Evolutionary conservation across 345 rosid genomes (phyloP).

Genomic region (Pistacia atlantica): DNA sequence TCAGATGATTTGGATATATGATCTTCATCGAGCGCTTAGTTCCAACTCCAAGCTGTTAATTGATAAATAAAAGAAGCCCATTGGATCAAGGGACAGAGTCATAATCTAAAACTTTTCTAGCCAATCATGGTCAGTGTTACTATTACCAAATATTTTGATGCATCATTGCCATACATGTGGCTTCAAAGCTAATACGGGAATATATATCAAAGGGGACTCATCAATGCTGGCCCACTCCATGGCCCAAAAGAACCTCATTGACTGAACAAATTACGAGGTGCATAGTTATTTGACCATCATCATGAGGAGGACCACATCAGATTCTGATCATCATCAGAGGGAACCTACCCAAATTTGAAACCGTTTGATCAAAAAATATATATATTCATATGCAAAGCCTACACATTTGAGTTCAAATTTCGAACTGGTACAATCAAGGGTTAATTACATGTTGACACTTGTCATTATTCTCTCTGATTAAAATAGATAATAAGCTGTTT

Average conservation of each 20-base stretch:
- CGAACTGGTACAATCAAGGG: not conserved
- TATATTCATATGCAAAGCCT: not conserved
- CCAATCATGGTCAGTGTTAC: slow-evolving; percentile 9
- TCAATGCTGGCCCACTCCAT: slow-evolving; percentile 10
- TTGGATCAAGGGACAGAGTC: slow-evolving; percentile 23
- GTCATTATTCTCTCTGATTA: not conserved
- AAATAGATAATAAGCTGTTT: not conserved
- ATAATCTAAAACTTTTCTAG: slow-evolving; percentile 20
- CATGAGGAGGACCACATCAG: slow-evolving; percentile 9
- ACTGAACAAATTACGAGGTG: slow-evolving; percentile 34
- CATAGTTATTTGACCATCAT: slow-evolving; percentile 28
- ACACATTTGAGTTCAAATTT: not conserved
- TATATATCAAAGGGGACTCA: not conserved
- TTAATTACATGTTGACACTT: no score
- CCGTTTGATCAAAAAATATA: not conserved
- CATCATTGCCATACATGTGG: slow-evolving; percentile 32
- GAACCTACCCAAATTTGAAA: slow-evolving; percentile 4
- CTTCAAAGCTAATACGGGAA: not conserved
- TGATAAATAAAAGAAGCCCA: slow-evolving; percentile 19
- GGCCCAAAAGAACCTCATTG: slow-evolving; percentile 29
- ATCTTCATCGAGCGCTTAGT: no score
- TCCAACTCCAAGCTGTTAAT: slow-evolving; percentile 15
- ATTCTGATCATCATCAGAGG: slow-evolving; percentile 14
- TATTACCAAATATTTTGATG: not conserved
- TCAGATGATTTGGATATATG: slow-evolving; percentile 2